phyloP scores from a whole-genome alignment of 2,329 filamentous ascomycete species.

The Paecilomyces dactylethromorphus region DNA sequence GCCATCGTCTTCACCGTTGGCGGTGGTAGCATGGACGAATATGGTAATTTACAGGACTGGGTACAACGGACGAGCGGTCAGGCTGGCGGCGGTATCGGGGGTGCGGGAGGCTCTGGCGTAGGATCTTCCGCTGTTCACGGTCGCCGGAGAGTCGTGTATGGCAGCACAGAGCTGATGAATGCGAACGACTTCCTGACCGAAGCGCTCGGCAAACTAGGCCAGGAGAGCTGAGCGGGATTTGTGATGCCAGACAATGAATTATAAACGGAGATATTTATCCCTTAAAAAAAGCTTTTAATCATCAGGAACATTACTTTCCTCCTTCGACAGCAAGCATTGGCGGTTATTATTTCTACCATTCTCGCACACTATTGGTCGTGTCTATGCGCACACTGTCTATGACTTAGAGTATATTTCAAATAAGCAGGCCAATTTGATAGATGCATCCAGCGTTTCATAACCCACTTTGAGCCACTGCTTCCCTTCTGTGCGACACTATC shows the following conservation, averaged over 20 bases:
- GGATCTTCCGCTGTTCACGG: slow-evolving; percentile 45
- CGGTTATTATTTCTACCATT: background rate
- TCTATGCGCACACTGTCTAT: background rate
- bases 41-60: slow-evolving; percentile 96
- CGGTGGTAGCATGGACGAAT: slow-evolving; percentile 97
- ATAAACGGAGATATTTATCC: background rate
- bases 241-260: background rate
- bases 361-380: background rate
- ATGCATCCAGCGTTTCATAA: background rate
- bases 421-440: background rate
- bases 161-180: slow-evolving; percentile 71
- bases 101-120: slow-evolving; percentile 13
- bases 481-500: no score
- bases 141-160: slow-evolving; percentile 79
- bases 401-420: background rate
- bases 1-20: slow-evolving; percentile 93
- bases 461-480: background rate
- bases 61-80: slow-evolving; percentile 62
- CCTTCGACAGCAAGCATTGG: background rate
- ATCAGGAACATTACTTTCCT: background rate
- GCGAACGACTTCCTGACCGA: slow-evolving; percentile 55
- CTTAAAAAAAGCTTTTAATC: background rate
- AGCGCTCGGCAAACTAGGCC: slow-evolving; percentile 51
- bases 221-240: slow-evolving; percentile 39
- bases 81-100: slow-evolving; percentile 41